Evolutionary conservation across 768 basidiomycete species (phyloP).

Genomic region (Symmetrospora coprosmae): DNA sequence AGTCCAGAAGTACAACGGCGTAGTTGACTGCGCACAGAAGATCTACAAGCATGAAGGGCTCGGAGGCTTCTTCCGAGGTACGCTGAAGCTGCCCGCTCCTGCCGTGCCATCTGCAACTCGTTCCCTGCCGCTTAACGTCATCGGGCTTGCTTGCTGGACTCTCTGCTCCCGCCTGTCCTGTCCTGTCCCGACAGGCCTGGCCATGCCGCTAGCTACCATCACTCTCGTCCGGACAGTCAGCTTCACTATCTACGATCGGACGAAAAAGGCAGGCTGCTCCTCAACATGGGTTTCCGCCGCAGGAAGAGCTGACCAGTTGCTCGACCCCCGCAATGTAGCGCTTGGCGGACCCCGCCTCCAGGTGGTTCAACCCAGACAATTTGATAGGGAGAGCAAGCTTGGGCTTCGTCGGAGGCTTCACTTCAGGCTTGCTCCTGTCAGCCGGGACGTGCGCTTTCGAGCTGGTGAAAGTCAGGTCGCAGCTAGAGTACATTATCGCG

Average conservation of each 20-base stretch:
- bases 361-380: conserved; percentile 39
- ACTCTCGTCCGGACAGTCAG: conserved; percentile 92
- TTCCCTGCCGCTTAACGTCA: not conserved
- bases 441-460: conserved; percentile 23
- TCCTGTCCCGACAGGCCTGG: conserved; percentile 44
- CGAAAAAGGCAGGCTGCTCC: conserved; percentile 54
- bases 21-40: conserved; percentile 65
- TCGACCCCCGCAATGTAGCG: not conserved
- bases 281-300: too few species aligned
- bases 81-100: not conserved
- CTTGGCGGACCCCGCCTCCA: not conserved
- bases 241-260: conserved; percentile 76
- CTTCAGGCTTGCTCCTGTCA: conserved; percentile 23
- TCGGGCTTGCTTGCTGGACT: too few species aligned
- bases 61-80: conserved; percentile 63
- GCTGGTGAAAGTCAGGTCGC: conserved; percentile 23
- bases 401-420: conserved; percentile 29
- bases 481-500: conserved; percentile 32
- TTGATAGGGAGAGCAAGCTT: not conserved
- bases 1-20: conserved; percentile 41
- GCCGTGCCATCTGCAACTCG: too few species aligned
- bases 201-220: conserved; percentile 87
- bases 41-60: conserved; percentile 41
- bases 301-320: not conserved
- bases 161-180: too few species aligned